A percentile compares a stretch with the other conserved stretches of the same genome.
phyloP scores from a whole-genome alignment of 2,329 filamentous ascomycete genomes.

The Beauveria pseudobassiana region DNA sequence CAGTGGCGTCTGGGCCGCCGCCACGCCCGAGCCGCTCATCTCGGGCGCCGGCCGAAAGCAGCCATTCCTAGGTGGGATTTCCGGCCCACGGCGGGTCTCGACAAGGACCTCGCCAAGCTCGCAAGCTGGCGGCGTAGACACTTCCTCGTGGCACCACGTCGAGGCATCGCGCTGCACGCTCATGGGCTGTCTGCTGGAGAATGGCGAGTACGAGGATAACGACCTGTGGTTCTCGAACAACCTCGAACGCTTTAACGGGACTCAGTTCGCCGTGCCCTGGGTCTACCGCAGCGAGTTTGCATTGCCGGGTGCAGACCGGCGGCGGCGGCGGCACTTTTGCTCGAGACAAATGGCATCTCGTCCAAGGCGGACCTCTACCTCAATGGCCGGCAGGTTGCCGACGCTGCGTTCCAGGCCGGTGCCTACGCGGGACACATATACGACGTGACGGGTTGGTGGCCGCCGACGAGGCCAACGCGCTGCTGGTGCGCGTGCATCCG shows the following conservation, averaged over 20 bases:
- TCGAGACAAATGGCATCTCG: constrained; percentile 52
- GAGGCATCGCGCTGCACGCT: constrained; percentile 42
- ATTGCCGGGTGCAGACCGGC: constrained; percentile 19
- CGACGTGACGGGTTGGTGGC: constrained; percentile 43
- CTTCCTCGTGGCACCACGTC: constrained; percentile 44
- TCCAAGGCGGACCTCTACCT: constrained; percentile 53
- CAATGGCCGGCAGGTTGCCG: constrained; percentile 46
- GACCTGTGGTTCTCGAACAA: constrained; percentile 50
- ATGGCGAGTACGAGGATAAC: constrained; percentile 42
- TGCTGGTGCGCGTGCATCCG: constrained; percentile 47
- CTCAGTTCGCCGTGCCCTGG: constrained; percentile 48
- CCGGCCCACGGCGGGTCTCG: constrained; percentile 33
- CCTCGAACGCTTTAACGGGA: constrained; percentile 32
- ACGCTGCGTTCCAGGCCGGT: constrained; percentile 42
- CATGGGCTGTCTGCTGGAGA: constrained; percentile 49
- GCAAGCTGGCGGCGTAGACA: constrained; percentile 34
- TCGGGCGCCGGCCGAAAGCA: constrained; percentile 19
- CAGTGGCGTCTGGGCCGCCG: constrained; percentile 10
- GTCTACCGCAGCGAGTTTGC: constrained; percentile 48
- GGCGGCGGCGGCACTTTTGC: constrained; percentile 35
- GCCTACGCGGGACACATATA: constrained; percentile 49
- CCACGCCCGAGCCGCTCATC: constrained; percentile 13
- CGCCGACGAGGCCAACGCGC: constrained; percentile 33
- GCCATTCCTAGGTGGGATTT: constrained; percentile 41
- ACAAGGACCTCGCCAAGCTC: constrained; percentile 31